phyloP scores from a whole-genome alignment of 257 asterid species.

The Ajuga chamaepitys region DNA sequence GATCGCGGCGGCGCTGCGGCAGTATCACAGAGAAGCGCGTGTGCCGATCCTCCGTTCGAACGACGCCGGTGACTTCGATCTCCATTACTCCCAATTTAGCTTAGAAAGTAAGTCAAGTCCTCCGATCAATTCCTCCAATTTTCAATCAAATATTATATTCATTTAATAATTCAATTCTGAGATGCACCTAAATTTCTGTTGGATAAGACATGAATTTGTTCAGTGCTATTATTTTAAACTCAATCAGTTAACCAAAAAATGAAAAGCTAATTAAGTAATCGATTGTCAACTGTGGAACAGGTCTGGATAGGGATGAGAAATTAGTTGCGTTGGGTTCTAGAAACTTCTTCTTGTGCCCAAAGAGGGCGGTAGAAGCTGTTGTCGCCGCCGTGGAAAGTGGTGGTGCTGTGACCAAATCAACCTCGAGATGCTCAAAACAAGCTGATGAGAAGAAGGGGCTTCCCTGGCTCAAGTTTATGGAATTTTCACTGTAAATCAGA shows the following conservation, averaged over 20 bases:
- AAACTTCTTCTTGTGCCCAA: constrained; percentile 66
- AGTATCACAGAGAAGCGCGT: constrained; percentile 65
- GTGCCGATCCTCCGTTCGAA: constrained; percentile 34
- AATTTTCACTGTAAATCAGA: constrained; percentile 35
- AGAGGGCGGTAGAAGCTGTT: constrained; percentile 10
- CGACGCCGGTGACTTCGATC: constrained; percentile 45
- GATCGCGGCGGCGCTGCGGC: constrained; percentile 58
- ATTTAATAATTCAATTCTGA: neutral
- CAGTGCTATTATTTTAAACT: neutral
- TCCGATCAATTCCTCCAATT: neutral
- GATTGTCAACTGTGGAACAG: constrained; percentile 20
- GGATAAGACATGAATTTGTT: neutral
- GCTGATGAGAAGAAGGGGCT: constrained; percentile 33
- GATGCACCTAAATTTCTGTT: neutral
- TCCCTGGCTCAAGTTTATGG: constrained; percentile 63
- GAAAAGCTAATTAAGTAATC: neutral
- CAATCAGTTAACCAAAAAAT: neutral
- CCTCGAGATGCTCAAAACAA: constrained; percentile 48
- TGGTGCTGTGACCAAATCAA: neutral
- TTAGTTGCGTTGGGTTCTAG: constrained; percentile 64
- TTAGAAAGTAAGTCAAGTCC: constrained; percentile 72
- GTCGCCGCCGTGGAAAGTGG: constrained; percentile 3
- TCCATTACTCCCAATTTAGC: constrained; percentile 92
- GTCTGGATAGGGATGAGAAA: constrained; percentile 61
- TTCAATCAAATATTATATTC: neutral